These are phyloP conservation scores for Polyporus arcularius DNA, from an alignment of 768 basidiomycete species.

Conservation along the genomic window DNA sequence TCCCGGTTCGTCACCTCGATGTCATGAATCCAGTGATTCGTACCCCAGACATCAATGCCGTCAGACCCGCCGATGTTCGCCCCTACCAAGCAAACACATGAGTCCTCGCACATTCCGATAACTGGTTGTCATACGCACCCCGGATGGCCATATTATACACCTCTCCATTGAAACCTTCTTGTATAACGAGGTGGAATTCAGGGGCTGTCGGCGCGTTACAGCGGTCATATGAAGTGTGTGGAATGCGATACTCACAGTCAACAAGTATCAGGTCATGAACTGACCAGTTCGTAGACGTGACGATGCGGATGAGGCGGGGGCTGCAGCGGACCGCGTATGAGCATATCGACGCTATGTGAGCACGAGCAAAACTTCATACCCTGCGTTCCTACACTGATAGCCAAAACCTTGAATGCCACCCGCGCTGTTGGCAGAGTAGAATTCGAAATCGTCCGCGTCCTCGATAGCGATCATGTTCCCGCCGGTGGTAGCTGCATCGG, in stretches of 20 bases:
- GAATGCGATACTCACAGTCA: slow-evolving; percentile 22
- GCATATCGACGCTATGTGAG: not conserved
- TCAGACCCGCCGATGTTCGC: slow-evolving; percentile 31
- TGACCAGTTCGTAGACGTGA: slow-evolving; percentile 31
- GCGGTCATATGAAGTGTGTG: not conserved
- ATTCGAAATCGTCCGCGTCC: slow-evolving; percentile 34
- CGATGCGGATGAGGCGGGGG: slow-evolving; percentile 32
- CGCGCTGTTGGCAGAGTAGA: slow-evolving; percentile 31
- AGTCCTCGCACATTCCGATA: too few species aligned
- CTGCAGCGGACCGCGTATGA: not conserved
- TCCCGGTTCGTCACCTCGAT: slow-evolving; percentile 35
- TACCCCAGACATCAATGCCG: slow-evolving; percentile 32
- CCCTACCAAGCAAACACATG: not conserved
- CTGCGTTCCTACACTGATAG: slow-evolving; percentile 31
- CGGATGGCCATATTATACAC: slow-evolving; percentile 35
- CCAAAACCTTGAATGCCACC: slow-evolving; percentile 34
- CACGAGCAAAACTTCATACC: slow-evolving; percentile 16
- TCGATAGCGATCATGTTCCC: slow-evolving; percentile 35
- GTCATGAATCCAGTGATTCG: slow-evolving; percentile 36
- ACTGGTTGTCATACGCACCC: slow-evolving; percentile 8
- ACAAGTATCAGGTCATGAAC: slow-evolving; percentile 35
- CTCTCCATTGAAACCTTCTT: slow-evolving; percentile 31
- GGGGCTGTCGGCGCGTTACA: slow-evolving; percentile 19
- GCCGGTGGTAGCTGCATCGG: slow-evolving; percentile 20
- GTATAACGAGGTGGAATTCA: slow-evolving; percentile 33